phyloP scores from a whole-genome alignment of 108 stramenopile genomes.

The Discostella stelligeroides region DNA sequence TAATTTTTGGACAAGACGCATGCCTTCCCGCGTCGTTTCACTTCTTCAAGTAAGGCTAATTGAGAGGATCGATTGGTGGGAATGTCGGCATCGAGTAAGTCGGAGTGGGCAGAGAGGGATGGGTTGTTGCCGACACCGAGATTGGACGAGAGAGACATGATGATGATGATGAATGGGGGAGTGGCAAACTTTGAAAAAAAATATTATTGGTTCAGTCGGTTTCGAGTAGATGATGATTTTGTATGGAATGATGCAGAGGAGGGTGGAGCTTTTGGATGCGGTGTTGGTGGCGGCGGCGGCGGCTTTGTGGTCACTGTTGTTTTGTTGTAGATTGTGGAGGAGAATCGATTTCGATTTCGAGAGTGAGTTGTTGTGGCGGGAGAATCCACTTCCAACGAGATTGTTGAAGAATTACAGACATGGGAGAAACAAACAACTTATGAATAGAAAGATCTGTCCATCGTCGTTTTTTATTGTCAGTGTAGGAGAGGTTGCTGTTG shows the following conservation, averaged over 20 bases:
- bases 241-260: too few relatives aligned
- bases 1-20: constrained; percentile 65
- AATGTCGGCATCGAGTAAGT: constrained; percentile 63
- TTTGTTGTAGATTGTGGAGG: background rate
- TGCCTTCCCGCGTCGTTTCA: constrained; percentile 72
- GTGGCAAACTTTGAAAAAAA: background rate
- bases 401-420: too few relatives aligned
- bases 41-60: constrained; percentile 69
- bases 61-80: constrained; percentile 60
- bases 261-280: too few relatives aligned
- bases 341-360: background rate
- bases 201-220: too few relatives aligned
- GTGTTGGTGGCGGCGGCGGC: too few relatives aligned
- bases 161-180: background rate
- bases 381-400: too few relatives aligned
- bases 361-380: background rate
- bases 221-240: too few relatives aligned
- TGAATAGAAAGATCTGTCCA: too few relatives aligned
- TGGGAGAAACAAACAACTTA: too few relatives aligned
- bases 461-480: too few relatives aligned
- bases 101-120: constrained; percentile 49
- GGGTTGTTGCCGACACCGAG: constrained; percentile 20
- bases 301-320: background rate
- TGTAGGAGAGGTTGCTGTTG: too few relatives aligned
- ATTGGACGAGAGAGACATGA: constrained; percentile 38